Percentiles rank a stretch among this genome's conserved stretches.
Conservation (phyloP, 192 early-diverging fungal species). For the Podila clonocystis region DNA sequence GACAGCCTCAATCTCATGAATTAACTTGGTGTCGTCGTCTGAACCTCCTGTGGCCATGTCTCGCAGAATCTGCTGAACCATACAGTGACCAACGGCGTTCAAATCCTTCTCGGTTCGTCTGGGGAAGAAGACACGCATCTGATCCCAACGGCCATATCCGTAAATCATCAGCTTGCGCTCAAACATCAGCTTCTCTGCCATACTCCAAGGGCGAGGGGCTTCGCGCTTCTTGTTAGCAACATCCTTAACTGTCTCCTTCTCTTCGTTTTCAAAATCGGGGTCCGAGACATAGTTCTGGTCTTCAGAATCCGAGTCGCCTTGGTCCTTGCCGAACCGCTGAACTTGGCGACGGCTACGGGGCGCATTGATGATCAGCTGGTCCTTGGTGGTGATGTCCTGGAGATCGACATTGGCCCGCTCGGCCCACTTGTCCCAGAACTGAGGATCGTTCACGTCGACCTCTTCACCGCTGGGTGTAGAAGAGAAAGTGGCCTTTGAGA, state of each 20-base stretch:
- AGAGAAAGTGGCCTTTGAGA: constrained; percentile 87
- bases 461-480: constrained; percentile 50
- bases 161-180: constrained; percentile 73
- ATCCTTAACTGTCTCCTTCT: constrained; percentile 48
- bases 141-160: constrained; percentile 70
- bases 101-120: constrained; percentile 67
- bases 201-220: constrained; percentile 58
- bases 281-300: constrained; percentile 61
- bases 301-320: constrained; percentile 54
- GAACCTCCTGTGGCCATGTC: constrained; percentile 58
- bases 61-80: constrained; percentile 62
- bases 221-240: constrained; percentile 41
- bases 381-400: constrained; percentile 59
- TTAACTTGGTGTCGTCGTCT: constrained; percentile 67
- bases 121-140: constrained; percentile 66
- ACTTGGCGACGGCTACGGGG: constrained; percentile 75
- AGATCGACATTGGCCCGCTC: constrained; percentile 77
- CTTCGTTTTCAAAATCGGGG: constrained; percentile 54
- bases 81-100: constrained; percentile 61
- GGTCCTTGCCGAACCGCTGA: constrained; percentile 56
- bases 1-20: constrained; percentile 68
- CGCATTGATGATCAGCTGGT: constrained; percentile 74
- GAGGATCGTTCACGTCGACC: constrained; percentile 84
- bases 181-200: constrained; percentile 65
- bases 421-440: constrained; percentile 93